These are phyloP conservation scores for Leishmania aethiopica DNA, from an alignment of 208 protist genomes.

Conservation along the genomic window DNA sequence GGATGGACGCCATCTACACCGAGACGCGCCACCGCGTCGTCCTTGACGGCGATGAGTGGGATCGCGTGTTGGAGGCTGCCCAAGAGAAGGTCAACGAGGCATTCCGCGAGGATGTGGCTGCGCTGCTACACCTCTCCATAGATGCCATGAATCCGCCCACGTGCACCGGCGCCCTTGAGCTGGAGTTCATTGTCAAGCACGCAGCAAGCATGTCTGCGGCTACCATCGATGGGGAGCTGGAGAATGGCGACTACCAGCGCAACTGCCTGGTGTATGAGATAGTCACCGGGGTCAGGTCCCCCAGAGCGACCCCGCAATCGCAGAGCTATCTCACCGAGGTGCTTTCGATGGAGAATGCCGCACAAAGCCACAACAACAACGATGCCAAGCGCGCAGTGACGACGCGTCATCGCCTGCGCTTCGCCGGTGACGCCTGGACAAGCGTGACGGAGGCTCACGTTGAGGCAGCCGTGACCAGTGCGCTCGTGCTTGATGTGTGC, in stretches of 20 bases:
- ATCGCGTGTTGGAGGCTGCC: slow-evolving; percentile 22
- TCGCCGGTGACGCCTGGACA: slow-evolving; percentile 20
- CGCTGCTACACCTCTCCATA: background rate
- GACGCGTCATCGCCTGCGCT: slow-evolving; percentile 33
- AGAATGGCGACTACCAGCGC: slow-evolving; percentile 9
- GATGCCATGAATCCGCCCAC: slow-evolving; percentile 14
- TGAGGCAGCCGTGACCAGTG: too few relatives aligned
- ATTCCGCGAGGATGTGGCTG: slow-evolving; percentile 46
- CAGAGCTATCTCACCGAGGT: background rate
- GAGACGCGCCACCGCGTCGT: slow-evolving; percentile 41
- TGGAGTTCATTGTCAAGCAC: slow-evolving; percentile 38
- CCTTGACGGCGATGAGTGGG: slow-evolving; percentile 43
- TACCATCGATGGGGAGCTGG: slow-evolving; percentile 4
- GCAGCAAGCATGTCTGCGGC: background rate
- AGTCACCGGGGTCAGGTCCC: slow-evolving; percentile 1
- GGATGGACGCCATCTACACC: background rate
- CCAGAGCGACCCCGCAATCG: background rate
- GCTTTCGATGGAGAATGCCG: background rate
- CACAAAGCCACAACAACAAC: background rate
- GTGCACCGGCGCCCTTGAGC: slow-evolving; percentile 26
- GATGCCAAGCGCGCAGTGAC: background rate
- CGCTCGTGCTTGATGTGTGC: too few relatives aligned
- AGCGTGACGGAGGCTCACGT: too few relatives aligned
- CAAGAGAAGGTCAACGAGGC: slow-evolving; percentile 27
- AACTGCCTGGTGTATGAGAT: slow-evolving; percentile 18